phyloP scores from a whole-genome alignment of 257 asterid genomes.

The Avicennia marina region DNA sequence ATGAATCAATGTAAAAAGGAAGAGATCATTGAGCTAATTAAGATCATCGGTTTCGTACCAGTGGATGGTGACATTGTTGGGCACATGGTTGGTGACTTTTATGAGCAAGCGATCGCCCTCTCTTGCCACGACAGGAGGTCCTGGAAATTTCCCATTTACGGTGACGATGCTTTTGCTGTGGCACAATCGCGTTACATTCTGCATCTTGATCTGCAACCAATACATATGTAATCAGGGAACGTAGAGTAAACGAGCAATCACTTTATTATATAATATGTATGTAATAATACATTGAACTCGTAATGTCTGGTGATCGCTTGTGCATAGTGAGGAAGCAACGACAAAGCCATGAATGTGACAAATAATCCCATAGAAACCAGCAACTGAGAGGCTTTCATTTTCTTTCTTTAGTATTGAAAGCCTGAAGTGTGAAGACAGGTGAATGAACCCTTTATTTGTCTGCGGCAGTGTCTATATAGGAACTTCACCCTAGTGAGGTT shows the following conservation, averaged over 20 bases:
- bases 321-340: constrained; percentile 21
- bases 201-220: no score
- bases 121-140: neutral
- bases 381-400: constrained; percentile 28
- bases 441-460: neutral
- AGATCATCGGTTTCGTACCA: neutral
- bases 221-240: no score
- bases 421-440: neutral
- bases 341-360: constrained; percentile 15
- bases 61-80: neutral
- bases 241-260: no score
- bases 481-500: no score
- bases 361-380: constrained; percentile 18
- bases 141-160: neutral
- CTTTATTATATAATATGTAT: neutral
- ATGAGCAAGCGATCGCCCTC: neutral
- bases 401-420: neutral
- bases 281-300: constrained; percentile 32
- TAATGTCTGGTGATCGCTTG: constrained; percentile 38
- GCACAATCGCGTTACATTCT: neutral
- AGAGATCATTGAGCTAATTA: no score
- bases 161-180: neutral
- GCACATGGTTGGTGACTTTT: neutral
- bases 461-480: no score
- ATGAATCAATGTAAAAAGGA: no score